Percentiles rank a stretch among this genome's conserved stretches.
phyloP scores from a whole-genome alignment of 106 monocot genomes.

The Apostasia ramifera region DNA sequence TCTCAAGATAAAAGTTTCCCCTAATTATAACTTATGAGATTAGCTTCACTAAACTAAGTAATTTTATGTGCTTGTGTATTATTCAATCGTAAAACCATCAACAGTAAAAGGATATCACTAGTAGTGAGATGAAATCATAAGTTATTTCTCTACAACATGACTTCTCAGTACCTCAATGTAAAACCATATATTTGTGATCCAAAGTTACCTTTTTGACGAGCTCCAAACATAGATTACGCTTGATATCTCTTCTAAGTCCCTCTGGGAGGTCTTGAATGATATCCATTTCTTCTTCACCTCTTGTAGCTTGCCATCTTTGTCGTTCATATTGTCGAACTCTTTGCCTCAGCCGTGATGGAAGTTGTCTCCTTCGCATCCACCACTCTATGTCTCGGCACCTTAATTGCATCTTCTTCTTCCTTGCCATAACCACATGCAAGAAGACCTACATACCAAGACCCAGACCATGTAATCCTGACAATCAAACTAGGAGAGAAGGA shows the following conservation, averaged over 20 bases:
- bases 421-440: slow-evolving; percentile 82
- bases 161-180: too few species aligned
- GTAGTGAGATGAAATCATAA: too few species aligned
- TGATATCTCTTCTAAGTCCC: slow-evolving; percentile 78
- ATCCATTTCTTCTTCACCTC: slow-evolving; percentile 89
- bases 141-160: too few species aligned
- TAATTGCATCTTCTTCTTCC: slow-evolving; percentile 87
- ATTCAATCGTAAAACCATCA: too few species aligned
- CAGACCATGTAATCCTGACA: background rate
- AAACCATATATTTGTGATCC: background rate
- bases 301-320: slow-evolving; percentile 71
- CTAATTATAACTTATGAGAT: too few species aligned
- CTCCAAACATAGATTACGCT: slow-evolving; percentile 71
- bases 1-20: too few species aligned
- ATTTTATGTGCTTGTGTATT: too few species aligned
- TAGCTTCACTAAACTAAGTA: too few species aligned
- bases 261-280: slow-evolving; percentile 77
- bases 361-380: slow-evolving; percentile 94
- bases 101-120: too few species aligned
- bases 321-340: slow-evolving; percentile 80
- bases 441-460: slow-evolving; percentile 43
- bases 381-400: slow-evolving; percentile 89
- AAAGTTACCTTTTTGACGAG: slow-evolving; percentile 66
- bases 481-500: slow-evolving; percentile 1
- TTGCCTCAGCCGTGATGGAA: slow-evolving; percentile 71